Evolutionary conservation across 257 asterid species (phyloP), one percentile per base, ranked within the genome.

Genomic region (Misopates orontium): DNA sequence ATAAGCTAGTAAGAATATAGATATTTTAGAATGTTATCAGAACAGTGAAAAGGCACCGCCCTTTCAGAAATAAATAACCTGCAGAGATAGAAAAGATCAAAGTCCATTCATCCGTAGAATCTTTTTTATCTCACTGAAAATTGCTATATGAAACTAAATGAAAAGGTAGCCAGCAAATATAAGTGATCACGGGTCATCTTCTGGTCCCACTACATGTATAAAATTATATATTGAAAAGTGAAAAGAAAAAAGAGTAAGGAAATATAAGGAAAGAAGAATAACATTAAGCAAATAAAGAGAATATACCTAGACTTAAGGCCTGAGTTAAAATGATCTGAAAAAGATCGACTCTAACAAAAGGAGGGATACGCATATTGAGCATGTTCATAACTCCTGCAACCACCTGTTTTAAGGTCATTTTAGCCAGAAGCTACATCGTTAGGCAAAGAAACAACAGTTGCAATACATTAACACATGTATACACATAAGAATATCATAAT

Each of bases 321-420:
- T 84, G 88, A 73, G 88, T 76, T 56, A 89, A 73, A 73, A 87
- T 75, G 70, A 93, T 78, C 86, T 89, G 90, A 72, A 91, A 73
- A 72, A 87, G 87, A 83, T 91, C 98, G 52, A 89, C 73, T 78
- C 96, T 82, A 74, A 91, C 81, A 74, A 83, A 91, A 25, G 96
- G 95, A 66, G 90, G 95, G 59, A 91, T 89, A 56, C 71, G 71
- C 83, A 85, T 73, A 67, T 69, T 75, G 54, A 91, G 97, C 70
- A 71, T 61, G 77, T 71, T 78, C 96, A 91, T 78, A 66, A 84
- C 89, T 68, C 96, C 98, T 23, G 77, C 80, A 80, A 89, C 82
- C 65, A 91, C 96, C 98, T 91, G 95, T 76, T 77, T 42, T 63
- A 60, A 56, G 19, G 56, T 53, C 67, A 67, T 59, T 60, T 74